Base-by-base conservation (phyloP, 1,284 basidiomycete species). In the Heterobasidion parviporum region DNA sequence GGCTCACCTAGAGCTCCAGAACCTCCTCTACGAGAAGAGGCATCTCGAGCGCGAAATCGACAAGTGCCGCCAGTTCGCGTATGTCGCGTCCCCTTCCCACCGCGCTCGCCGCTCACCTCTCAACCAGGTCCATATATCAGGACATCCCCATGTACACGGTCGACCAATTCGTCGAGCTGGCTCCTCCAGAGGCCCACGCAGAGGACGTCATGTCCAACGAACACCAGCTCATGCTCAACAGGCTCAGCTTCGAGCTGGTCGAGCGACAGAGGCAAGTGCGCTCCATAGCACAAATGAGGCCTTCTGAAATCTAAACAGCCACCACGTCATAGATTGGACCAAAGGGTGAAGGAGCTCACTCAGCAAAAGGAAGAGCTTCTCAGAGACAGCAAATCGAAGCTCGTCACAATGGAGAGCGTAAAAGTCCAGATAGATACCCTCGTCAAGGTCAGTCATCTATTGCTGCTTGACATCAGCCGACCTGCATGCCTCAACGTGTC, bases 51-150 rank as follows among this genome's bases (percentile, higher is more conserved):
- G 87, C 59, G 89, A 92, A 71, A 92, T 92, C 35, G 89, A 91
- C 64, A 92, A 92, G 68, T 92, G 89, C 69, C 80, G 86, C 54
- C 88, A 91, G 64, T 92, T 92, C 67, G 88, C 86, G 89, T 92
- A 66, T 66, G 87, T 74, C 41, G 45, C 43, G 12, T 45, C 15
- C 32, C 33, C 16, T 16, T 54, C 34, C 34, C 14, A 14, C 48
- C 33, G 34, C 20, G 12, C 33, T 51, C 49, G 54, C 45, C 53
- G 34, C 54, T n/a, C 56, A 52, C 9, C 41, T 52, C 41, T 7
- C 46, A 18, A 38, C 26, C 52, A 72, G 71, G 18, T 90, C 88
- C 38, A 83, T 89, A 54, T 90, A 89, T 66, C 89, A 92, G 72
- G 89, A 92, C 59, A 75, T 91, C 12, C 80, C 87, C 8, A 70